Evolutionary conservation across 768 basidiomycete species (phyloP).

Genomic region (Phanerochaete sordida): DNA sequence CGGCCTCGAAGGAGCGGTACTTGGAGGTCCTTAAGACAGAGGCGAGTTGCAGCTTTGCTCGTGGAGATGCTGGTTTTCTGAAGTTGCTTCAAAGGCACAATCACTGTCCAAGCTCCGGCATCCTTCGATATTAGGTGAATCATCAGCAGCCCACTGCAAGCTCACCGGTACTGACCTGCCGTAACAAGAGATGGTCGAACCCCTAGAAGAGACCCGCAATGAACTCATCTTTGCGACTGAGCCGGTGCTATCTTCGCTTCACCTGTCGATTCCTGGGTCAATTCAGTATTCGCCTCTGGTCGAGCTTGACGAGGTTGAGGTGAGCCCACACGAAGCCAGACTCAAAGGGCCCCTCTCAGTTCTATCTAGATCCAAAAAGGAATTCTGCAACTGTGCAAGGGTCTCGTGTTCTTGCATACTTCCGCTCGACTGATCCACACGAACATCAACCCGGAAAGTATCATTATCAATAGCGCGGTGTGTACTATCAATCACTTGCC

Average conservation of each 20-base stretch:
- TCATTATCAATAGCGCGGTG: constrained; percentile 88
- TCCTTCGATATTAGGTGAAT: constrained; percentile 84
- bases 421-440: constrained; percentile 92
- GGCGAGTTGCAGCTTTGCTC: constrained; percentile 53
- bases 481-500: constrained; percentile 22
- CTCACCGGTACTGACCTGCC: constrained; percentile 4
- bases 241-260: constrained; percentile 77
- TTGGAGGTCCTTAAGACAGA: constrained; percentile 88
- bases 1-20: constrained; percentile 64
- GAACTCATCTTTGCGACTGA: constrained; percentile 95
- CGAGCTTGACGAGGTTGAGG: constrained; percentile 96
- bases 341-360: not conserved
- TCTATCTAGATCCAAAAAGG: constrained; percentile 85
- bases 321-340: constrained; percentile 29
- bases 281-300: constrained; percentile 53
- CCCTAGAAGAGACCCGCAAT: constrained; percentile 86
- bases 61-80: too few species aligned
- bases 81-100: constrained; percentile 59
- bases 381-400: constrained; percentile 88
- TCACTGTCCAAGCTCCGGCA: constrained; percentile 84
- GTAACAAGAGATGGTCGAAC: constrained; percentile 89
- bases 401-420: constrained; percentile 84
- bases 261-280: constrained; percentile 68
- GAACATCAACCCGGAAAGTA: constrained; percentile 82
- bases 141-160: constrained; percentile 3